Base-by-base conservation (phyloP, 2,329 filamentous ascomycete genomes). In the Tolypocladium album region DNA sequence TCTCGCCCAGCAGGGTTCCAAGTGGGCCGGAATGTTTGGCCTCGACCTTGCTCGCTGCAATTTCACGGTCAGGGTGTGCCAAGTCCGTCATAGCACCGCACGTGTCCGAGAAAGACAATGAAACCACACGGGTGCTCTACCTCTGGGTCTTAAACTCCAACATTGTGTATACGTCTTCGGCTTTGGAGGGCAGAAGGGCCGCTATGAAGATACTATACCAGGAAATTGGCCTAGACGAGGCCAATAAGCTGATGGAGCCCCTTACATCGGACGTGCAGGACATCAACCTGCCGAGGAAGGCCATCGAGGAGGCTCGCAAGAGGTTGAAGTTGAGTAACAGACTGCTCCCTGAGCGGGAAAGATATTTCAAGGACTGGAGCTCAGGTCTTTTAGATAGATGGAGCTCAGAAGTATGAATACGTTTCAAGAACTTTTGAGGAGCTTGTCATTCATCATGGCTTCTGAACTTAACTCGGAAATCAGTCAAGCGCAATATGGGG, bases 321-420 rank as follows among this genome's bases (percentile, higher is more conserved):
- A 72, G 70, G 12, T 72, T 91, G 34, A 68, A 74, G 13, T 67
- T 67, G 9, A 85, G 81, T 64, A 82, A 78, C 42, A 50, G 62
- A 3, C 67, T 84, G 20, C 68, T 90, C 11, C 87, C 88, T 1
- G 68, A 64, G 0, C 74, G 74, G 11, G 83, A 87, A 61, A 77
- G 83, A 60, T 73, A 66, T 36, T 88, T 89, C 64, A 78, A 82
- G 67, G 82, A 80, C n/a, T 91, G 87, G 87, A 79, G 79, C 34
- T 84, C 90, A 6, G 86, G 85, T 2, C 69, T 90, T 22, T 67
- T 90, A 61, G 78, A 81, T 52, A 68, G 72, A 57, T 76, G 74
- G 74, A 36, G 64, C 17, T 11, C 53, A 58, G 56, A n/a, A 8
- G 12, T 43, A 60, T 47, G 47, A 52, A 17, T 31, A 6, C 17